A percentile compares a stretch with the other conserved stretches of the same genome.
Conservation (phyloP, 2,329 filamentous ascomycete species). For the Claviceps sp. region DNA sequence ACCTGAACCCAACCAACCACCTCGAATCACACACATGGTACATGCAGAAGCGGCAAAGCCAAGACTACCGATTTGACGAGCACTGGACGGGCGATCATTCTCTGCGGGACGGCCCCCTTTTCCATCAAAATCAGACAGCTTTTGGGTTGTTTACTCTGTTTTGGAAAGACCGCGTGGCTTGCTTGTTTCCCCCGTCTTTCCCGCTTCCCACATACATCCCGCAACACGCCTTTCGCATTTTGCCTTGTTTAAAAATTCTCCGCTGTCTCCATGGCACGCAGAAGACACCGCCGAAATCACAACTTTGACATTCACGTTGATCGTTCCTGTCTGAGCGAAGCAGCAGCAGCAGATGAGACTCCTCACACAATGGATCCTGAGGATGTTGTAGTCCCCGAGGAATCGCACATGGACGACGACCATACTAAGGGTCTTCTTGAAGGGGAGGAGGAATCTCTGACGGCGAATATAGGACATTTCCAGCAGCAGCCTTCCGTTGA, state of each 20-base stretch:
- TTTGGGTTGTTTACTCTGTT: not conserved
- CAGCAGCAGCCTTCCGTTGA: constrained; percentile 1
- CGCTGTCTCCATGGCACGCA: constrained; percentile 12
- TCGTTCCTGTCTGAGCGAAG: constrained; percentile 26
- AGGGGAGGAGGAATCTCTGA: not conserved
- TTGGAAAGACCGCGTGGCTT: not conserved
- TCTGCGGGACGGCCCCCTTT: not conserved
- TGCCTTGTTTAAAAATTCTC: not conserved
- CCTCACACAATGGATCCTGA: constrained; percentile 2
- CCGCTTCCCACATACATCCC: not conserved
- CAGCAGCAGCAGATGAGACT: constrained; percentile 7
- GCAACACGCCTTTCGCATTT: not conserved
- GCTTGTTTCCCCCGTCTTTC: not conserved
- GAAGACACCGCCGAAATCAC: constrained; percentile 19
- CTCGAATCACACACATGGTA: constrained; percentile 13
- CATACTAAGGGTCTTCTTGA: not conserved
- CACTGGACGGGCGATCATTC: not conserved
- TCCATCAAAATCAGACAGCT: not conserved
- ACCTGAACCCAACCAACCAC: constrained; percentile 17
- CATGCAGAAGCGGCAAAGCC: constrained; percentile 2
- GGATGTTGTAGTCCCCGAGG: constrained; percentile 1
- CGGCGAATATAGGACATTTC: not conserved
- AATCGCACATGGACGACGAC: not conserved
- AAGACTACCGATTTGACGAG: not conserved
- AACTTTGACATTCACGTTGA: constrained; percentile 38